Evolutionary conservation across 2,329 filamentous ascomycete genomes (phyloP), one percentile per base, ranked within the genome.

Genomic region (Aspergillus floridensis): DNA sequence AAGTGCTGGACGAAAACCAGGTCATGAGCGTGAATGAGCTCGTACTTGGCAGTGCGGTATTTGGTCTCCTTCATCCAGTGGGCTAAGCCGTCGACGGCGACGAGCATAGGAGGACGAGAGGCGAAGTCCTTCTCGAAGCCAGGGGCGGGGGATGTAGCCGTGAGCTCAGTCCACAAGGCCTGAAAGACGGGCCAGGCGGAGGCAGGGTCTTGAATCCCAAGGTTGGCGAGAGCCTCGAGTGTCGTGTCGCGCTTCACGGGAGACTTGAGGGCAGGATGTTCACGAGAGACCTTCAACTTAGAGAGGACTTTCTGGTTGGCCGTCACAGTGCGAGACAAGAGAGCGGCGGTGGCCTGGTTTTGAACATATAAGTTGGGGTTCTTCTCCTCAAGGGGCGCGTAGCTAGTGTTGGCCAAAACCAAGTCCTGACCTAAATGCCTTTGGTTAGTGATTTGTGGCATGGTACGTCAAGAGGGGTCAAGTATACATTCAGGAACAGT

Each of bases 21-120:
- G 70, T 98, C 90, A 76, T 96, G 91, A 29, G 92, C 84, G 79
- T 99, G 95, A 63, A 99, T 89, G 14, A 81, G 82, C 63, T 91
- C 84, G 68, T 86, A 89, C 24, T 89, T 81, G 1, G 88, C 80
- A 63, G 85, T 85, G 64, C 88, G 85, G 80, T 98, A 99, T 49
- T 84, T 86, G 63, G 88, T 91, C 41, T 86, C 72, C 66, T 83
- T 84, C 90, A 96, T 96, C 76, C 92, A 85, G 79, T 95, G 90
- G 57, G 86, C 82, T 38, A 98, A 81, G 55, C 88, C 88, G 72
- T 99, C 95, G 53, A 96, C 79, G 48, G 87, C 80, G 66, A 97
- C 82, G 53, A 98, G 80, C 59, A 97, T 81, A 1, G 84, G 85
- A 19, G 86, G 83, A 16, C 86, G 78, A 67, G 79, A 24, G 49